phyloP scores from a whole-genome alignment of 1,139 yeast species.

The Meyerozyma elateridarum region DNA sequence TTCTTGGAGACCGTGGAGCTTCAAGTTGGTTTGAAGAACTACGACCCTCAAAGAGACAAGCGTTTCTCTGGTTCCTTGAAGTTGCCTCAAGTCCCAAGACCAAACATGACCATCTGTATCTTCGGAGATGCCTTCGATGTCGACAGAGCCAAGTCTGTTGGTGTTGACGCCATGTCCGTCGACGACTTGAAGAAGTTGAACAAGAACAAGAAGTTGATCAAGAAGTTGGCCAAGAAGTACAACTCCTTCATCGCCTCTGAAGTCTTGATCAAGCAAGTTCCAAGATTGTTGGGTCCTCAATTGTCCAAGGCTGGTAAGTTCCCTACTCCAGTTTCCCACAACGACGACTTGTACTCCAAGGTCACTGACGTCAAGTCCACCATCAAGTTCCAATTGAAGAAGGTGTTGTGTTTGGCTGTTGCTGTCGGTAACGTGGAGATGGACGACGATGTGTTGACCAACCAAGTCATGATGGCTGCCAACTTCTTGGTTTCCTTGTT shows the following conservation, averaged over 20 bases:
- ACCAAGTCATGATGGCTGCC: constrained; percentile 98
- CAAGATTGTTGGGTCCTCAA: constrained; percentile 99
- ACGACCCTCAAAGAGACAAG: constrained; percentile 99
- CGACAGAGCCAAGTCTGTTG: constrained; percentile 99
- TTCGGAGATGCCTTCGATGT: constrained; percentile 99
- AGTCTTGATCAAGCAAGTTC: constrained; percentile 98
- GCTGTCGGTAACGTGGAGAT: constrained; percentile 99
- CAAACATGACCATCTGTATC: constrained; percentile 99
- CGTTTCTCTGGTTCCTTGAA: constrained; percentile 99
- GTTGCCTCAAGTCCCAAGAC: constrained; percentile 99
- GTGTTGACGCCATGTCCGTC: constrained; percentile 99
- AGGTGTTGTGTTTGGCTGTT: constrained; percentile 83
- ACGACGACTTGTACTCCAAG: constrained; percentile 95
- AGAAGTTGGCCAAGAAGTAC: constrained; percentile 99
- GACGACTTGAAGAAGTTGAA: constrained; percentile 99
- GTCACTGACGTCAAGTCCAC: constrained; percentile 98
- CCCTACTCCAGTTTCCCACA: constrained; percentile 99
- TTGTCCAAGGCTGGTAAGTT: constrained; percentile 99
- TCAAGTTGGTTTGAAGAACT: constrained; percentile 99
- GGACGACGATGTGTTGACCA: constrained; percentile 94
- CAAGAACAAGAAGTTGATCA: constrained; percentile 99
- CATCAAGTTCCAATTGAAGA: constrained; percentile 99
- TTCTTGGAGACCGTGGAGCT: constrained; percentile 99
- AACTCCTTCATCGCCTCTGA: constrained; percentile 99
- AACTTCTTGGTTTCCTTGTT: constrained; percentile 99